Evolutionary conservation across 768 basidiomycete species (phyloP).

Genomic region (Clavulina sp.): DNA sequence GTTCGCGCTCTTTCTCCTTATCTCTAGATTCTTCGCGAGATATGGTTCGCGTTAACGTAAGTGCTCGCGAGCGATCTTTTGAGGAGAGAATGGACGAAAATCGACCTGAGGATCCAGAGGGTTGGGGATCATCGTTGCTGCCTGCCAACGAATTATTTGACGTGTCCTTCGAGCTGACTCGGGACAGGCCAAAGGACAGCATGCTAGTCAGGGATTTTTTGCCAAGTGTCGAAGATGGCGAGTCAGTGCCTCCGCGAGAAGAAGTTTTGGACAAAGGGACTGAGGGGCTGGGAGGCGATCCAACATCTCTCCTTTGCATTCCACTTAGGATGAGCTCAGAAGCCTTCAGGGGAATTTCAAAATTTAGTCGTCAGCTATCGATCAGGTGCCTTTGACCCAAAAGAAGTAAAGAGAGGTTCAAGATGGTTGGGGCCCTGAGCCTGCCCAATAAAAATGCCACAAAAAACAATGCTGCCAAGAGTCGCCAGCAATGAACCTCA

Average conservation of each 20-base stretch:
- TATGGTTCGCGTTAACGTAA: too few relatives aligned
- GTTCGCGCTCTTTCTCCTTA: slow-evolving; percentile 26
- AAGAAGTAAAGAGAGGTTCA: neutral
- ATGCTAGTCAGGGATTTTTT: slow-evolving; percentile 48
- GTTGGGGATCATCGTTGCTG: slow-evolving; percentile 3
- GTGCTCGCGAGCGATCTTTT: neutral
- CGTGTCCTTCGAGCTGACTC: slow-evolving; percentile 11
- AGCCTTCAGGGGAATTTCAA: slow-evolving; percentile 28
- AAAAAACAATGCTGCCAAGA: neutral
- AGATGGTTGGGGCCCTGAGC: neutral
- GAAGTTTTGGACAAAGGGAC: slow-evolving; percentile 6
- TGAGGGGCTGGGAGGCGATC: slow-evolving; percentile 15
- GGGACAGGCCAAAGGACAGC: slow-evolving; percentile 51
- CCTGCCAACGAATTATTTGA: slow-evolving; percentile 11
- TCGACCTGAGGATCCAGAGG: neutral
- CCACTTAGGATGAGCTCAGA: slow-evolving; percentile 30
- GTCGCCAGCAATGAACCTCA: neutral
- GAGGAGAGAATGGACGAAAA: neutral
- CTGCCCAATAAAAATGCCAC: neutral
- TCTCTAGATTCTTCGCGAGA: slow-evolving; percentile 1
- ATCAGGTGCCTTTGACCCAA: neutral
- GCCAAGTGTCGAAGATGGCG: slow-evolving; percentile 23
- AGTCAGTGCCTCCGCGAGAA: slow-evolving; percentile 14
- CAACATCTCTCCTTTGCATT: slow-evolving; percentile 25
- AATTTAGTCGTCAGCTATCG: neutral